Evolutionary conservation across 2,329 filamentous ascomycete genomes (phyloP), one percentile per base, ranked within the genome.

Genomic region (Fusarium piperis): DNA sequence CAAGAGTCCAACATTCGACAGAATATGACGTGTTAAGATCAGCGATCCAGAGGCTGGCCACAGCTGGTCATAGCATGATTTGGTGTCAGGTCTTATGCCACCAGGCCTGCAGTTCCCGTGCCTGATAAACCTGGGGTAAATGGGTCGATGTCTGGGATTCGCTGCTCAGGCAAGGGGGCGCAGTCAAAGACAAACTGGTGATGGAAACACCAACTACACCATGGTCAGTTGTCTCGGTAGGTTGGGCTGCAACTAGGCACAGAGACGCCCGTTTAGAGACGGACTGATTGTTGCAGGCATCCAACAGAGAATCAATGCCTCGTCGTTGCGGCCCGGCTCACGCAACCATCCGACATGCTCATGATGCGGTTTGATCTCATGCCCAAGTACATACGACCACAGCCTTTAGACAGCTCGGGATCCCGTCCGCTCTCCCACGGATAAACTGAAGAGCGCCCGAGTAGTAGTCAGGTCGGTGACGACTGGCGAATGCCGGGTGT

Each of bases 81-180:
- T 72, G 68, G 69, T 69, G 52, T 44, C 55, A 58, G 68, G 68
- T 71, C 68, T 65, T 68, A 65, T 71, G 68, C 64, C 56, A 58
- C 28, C 51, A 20, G 41, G 53, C 46, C 41, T 68, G 59, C 48
- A 64, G 63, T 41, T 64, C 53, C 58, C 51, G 62, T 71, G 41
- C 55, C 48, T 44, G 46, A 57, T 57, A 71, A 68, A 71, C 64
- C 64, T 62, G 68, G 68, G 68, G 68, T 71, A 71, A 57, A 53
- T 35, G 26, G 48, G 64, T 58, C 59, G 41, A 61, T 68, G 56
- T 64, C 58, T 48, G 32, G 55, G 55, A 64, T 58, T 59, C 67
- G 59, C 63, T 35, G 32, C 55, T 64, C 55, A 13, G 63, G 53
- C 62, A 51, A 64, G 44, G 58, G 53, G 58, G 67, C 64, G 46